phyloP scores from a whole-genome alignment of 2,329 filamentous ascomycete genomes.

The Trichoderma polysporum region DNA sequence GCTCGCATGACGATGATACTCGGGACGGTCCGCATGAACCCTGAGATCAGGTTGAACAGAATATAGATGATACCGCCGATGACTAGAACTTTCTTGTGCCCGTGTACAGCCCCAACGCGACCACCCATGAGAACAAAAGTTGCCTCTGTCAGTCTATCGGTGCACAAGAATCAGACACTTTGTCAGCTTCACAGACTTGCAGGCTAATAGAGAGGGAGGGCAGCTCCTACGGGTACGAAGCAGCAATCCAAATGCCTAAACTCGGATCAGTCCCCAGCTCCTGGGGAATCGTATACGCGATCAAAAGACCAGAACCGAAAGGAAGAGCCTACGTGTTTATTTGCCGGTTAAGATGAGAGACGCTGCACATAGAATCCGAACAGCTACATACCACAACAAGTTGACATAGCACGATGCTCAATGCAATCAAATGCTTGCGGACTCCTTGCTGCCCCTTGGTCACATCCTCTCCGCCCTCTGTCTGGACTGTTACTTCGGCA shows the following conservation, averaged over 20 bases:
- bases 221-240: conserved; percentile 5
- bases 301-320: conserved; percentile 16
- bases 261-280: not conserved
- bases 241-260: conserved; percentile 11
- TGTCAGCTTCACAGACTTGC: not conserved
- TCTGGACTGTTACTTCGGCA: not conserved
- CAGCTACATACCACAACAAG: conserved; percentile 8
- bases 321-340: not conserved
- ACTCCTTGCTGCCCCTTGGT: not conserved
- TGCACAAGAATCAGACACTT: not conserved
- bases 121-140: conserved; percentile 14
- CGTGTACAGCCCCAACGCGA: not conserved
- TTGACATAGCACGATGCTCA: conserved; percentile 15
- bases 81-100: conserved; percentile 7
- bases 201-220: not conserved
- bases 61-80: conserved; percentile 1
- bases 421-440: not conserved
- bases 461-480: not conserved
- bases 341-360: not conserved
- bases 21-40: conserved; percentile 7
- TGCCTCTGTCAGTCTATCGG: conserved; percentile 1
- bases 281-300: not conserved
- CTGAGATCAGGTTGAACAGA: not conserved
- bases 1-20: conserved; percentile 11
- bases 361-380: no score